Conservation (phyloP, 352 stramenopile species). For the Phytopythium boreale region DNA sequence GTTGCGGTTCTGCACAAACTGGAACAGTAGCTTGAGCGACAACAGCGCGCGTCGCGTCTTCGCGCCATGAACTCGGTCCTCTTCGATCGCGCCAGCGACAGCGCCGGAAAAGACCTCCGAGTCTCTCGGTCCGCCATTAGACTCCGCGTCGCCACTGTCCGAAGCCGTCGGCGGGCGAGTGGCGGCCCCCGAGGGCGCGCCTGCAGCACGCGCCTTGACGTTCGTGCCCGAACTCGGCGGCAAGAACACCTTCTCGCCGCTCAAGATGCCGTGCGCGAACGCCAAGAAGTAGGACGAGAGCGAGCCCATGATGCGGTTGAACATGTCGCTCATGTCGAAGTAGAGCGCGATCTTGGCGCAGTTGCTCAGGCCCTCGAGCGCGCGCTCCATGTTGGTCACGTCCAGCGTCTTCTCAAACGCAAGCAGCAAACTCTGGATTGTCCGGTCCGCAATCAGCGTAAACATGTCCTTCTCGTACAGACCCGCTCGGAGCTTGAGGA, state of each 20-base stretch:
- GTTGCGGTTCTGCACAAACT: constrained; percentile 80
- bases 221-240: constrained; percentile 32
- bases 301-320: constrained; percentile 82
- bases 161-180: not conserved
- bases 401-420: constrained; percentile 86
- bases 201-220: constrained; percentile 15
- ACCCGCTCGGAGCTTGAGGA: constrained; percentile 79
- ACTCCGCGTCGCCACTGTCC: constrained; percentile 19
- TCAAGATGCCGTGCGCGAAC: constrained; percentile 82
- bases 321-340: constrained; percentile 73
- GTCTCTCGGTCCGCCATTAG: not conserved
- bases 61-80: constrained; percentile 59
- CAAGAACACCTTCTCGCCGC: constrained; percentile 81
- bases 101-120: constrained; percentile 5
- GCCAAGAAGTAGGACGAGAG: constrained; percentile 82
- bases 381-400: constrained; percentile 78
- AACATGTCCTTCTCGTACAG: constrained; percentile 90
- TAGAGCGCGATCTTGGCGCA: constrained; percentile 86
- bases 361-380: constrained; percentile 77
- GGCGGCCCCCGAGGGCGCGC: constrained; percentile 8
- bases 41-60: constrained; percentile 76
- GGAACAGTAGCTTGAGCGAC: constrained; percentile 78
- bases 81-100: constrained; percentile 28
- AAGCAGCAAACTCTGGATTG: constrained; percentile 76
- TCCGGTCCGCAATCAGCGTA: constrained; percentile 72